These are phyloP conservation scores for Cymbopogon citratus DNA, from an alignment of 176 grass and related monocot genomes.

Conservation along the genomic window DNA sequence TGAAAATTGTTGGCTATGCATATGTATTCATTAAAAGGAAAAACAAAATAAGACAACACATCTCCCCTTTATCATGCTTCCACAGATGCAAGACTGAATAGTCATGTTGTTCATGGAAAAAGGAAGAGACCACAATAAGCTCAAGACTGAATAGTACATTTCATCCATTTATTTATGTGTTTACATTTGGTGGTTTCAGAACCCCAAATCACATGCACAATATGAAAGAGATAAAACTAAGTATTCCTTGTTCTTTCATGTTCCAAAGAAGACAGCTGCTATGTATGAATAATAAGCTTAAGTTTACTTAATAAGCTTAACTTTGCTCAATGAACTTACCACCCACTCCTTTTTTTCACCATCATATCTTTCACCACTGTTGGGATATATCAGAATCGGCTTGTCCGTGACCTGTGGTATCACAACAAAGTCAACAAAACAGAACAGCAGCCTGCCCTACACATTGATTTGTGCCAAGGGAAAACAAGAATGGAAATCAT, in stretches of 20 bases:
- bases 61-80: neutral
- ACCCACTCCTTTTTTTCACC: conserved; percentile 86
- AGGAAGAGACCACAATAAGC: neutral
- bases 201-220: neutral
- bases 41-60: neutral
- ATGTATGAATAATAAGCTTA: neutral
- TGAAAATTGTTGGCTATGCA: neutral
- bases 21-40: neutral
- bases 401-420: conserved; percentile 65
- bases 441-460: neutral
- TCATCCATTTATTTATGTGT: no score
- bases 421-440: neutral
- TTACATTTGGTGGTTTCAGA: neutral
- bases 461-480: neutral
- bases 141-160: no score
- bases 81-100: neutral
- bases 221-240: neutral
- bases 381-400: conserved; percentile 86
- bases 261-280: neutral
- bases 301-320: neutral
- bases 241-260: conserved; percentile 18
- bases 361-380: conserved; percentile 86
- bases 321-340: conserved; percentile 45
- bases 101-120: neutral
- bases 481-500: neutral